Percentiles rank a stretch among this genome's conserved stretches.
Conservation (phyloP, 768 basidiomycete species). For the Amanita subjunquillea region DNA sequence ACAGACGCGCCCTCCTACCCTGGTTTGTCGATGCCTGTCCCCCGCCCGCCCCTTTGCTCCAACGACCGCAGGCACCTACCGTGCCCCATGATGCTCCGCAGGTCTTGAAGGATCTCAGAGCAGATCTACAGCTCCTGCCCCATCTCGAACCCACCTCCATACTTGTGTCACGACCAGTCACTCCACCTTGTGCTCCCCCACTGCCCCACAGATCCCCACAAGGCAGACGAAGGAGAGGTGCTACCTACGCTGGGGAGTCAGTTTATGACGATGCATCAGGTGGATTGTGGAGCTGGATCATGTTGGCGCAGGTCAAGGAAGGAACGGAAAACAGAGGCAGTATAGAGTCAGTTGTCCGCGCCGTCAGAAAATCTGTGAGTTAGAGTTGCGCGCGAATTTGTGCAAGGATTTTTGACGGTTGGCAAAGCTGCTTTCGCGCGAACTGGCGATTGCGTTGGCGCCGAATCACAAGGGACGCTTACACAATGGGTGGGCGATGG, state of each 20-base stretch:
- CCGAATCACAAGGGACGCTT: slow-evolving; percentile 51
- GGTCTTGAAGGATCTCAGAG: slow-evolving; percentile 44
- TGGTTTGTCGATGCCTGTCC: slow-evolving; percentile 56
- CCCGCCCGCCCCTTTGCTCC: slow-evolving; percentile 12
- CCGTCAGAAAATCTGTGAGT: slow-evolving; percentile 63
- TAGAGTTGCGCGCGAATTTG: slow-evolving; percentile 16
- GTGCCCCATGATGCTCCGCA: slow-evolving; percentile 47
- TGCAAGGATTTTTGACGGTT: background rate
- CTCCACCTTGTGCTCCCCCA: slow-evolving; percentile 45
- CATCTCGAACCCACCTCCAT: slow-evolving; percentile 56
- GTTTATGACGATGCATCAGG: slow-evolving; percentile 31
- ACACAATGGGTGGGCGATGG: slow-evolving; percentile 73
- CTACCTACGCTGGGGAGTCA: slow-evolving; percentile 60
- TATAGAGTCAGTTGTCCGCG: slow-evolving; percentile 63
- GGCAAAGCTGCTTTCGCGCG: slow-evolving; percentile 41
- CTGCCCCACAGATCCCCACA: slow-evolving; percentile 47
- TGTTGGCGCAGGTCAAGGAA: slow-evolving; percentile 77
- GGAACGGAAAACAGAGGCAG: slow-evolving; percentile 74
- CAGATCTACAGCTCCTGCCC: slow-evolving; percentile 48
- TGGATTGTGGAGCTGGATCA: slow-evolving; percentile 70
- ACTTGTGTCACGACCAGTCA: slow-evolving; percentile 40
- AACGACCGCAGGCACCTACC: slow-evolving; percentile 12
- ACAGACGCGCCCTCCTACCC: slow-evolving; percentile 20
- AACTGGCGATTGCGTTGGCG: slow-evolving; percentile 51
- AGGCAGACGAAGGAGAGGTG: slow-evolving; percentile 54